Conservation (phyloP, 2,329 filamentous ascomycete genomes). For the Fusarium chlamydosporum region DNA sequence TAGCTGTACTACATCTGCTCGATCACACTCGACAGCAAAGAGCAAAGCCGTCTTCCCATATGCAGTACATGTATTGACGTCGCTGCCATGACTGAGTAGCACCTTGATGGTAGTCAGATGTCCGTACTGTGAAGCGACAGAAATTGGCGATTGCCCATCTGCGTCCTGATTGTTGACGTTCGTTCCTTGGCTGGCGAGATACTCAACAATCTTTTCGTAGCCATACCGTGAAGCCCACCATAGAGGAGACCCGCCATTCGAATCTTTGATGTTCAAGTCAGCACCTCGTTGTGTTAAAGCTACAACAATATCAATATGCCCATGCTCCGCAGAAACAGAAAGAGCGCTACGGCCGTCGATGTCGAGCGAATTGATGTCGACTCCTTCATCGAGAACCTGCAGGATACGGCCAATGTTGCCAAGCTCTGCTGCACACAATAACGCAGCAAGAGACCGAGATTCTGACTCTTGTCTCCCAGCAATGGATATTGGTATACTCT, state of each 20-base stretch:
- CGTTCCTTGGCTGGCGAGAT: background rate
- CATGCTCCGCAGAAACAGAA: no score
- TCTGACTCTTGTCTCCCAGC: no score
- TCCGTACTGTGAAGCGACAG: background rate
- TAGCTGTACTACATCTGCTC: background rate
- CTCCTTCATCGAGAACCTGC: no score
- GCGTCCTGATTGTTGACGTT: background rate
- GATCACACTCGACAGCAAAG: background rate
- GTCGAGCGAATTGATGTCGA: no score
- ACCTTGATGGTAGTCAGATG: background rate
- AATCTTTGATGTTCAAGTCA: no score
- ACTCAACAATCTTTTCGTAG: background rate
- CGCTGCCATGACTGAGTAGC: background rate
- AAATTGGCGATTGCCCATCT: background rate
- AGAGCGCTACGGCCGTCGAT: no score
- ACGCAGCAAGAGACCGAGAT: no score
- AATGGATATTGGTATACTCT: no score
- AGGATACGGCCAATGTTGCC: no score
- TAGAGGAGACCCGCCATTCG: background rate
- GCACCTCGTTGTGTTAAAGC: no score
- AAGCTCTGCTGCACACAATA: no score
- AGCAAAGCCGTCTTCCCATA: background rate
- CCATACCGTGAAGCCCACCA: constrained; percentile 4
- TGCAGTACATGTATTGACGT: background rate
- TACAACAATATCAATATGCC: no score